A percentile compares a stretch with the other conserved stretches of the same genome.
Evolutionary conservation across 306 rosid genomes (phyloP).

Genomic region (Dalbergia oliveri): DNA sequence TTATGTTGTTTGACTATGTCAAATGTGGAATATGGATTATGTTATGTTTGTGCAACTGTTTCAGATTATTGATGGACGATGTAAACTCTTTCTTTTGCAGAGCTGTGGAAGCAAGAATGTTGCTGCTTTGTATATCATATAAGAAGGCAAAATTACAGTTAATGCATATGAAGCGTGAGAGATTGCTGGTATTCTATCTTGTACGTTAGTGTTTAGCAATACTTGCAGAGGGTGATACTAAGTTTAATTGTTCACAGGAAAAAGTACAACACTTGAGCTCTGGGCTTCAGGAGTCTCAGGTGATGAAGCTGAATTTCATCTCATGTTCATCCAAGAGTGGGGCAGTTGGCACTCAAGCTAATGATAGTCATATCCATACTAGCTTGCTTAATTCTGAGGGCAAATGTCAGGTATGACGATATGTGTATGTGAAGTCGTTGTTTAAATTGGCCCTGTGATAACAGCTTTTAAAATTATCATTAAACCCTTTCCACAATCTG

Average conservation of each 20-base stretch:
- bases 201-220: constrained; percentile 36
- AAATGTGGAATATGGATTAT: constrained; percentile 17
- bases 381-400: constrained; percentile 50
- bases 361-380: constrained; percentile 47
- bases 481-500: not conserved
- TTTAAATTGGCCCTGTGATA: constrained; percentile 32
- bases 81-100: constrained; percentile 59
- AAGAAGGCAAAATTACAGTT: constrained; percentile 77
- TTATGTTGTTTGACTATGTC: constrained; percentile 30
- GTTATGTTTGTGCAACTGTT: constrained; percentile 42
- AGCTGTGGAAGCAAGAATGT: constrained; percentile 63
- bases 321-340: constrained; percentile 49
- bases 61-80: constrained; percentile 43
- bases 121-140: constrained; percentile 64
- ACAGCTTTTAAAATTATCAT: not conserved
- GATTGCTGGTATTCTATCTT: constrained; percentile 66
- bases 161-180: constrained; percentile 65
- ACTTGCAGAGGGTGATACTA: constrained; percentile 43
- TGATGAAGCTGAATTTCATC: constrained; percentile 56
- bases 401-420: constrained; percentile 61
- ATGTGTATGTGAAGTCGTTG: constrained; percentile 12
- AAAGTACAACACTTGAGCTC: constrained; percentile 60
- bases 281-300: constrained; percentile 73
- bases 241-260: constrained; percentile 63
- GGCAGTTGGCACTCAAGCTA: constrained; percentile 49